phyloP scores from a whole-genome alignment of 148 eudicot species.

The Diospyros lotus region DNA sequence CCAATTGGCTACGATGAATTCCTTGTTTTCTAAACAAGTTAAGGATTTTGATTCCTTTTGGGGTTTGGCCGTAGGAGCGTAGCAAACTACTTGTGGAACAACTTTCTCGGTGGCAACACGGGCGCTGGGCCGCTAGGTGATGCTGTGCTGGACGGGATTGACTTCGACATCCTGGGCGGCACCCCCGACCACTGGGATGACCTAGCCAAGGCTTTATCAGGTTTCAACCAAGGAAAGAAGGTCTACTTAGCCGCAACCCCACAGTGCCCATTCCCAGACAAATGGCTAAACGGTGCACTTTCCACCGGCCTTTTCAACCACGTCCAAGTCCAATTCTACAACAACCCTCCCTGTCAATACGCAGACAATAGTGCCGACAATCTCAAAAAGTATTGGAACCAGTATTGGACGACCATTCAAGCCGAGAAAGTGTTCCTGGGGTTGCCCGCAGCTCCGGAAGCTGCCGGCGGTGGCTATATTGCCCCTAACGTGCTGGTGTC shows the following conservation, averaged over 20 bases:
- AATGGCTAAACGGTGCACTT: conserved; percentile 44
- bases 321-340: conserved; percentile 90
- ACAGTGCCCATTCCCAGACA: conserved; percentile 83
- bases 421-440: conserved; percentile 62
- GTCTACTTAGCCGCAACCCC: conserved; percentile 76
- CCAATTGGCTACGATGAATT: no score
- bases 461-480: conserved; percentile 75
- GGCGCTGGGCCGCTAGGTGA: conserved; percentile 43
- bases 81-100: conserved; percentile 47
- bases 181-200: conserved; percentile 31
- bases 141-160: conserved; percentile 61
- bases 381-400: conserved; percentile 49
- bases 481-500: conserved; percentile 44
- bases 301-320: conserved; percentile 63
- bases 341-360: conserved; percentile 78
- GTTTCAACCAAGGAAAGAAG: conserved; percentile 14
- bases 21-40: no score
- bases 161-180: conserved; percentile 54
- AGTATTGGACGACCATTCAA: conserved; percentile 44
- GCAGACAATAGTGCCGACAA: conserved; percentile 35
- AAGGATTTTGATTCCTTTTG: no score
- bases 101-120: conserved; percentile 52
- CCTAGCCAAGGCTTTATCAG: conserved; percentile 33
- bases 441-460: conserved; percentile 68
- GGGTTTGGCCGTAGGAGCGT: not conserved